Evolutionary conservation across 2,329 filamentous ascomycete species (phyloP), one percentile per base, ranked within the genome.

Genomic region (Ophiostoma perfectum): DNA sequence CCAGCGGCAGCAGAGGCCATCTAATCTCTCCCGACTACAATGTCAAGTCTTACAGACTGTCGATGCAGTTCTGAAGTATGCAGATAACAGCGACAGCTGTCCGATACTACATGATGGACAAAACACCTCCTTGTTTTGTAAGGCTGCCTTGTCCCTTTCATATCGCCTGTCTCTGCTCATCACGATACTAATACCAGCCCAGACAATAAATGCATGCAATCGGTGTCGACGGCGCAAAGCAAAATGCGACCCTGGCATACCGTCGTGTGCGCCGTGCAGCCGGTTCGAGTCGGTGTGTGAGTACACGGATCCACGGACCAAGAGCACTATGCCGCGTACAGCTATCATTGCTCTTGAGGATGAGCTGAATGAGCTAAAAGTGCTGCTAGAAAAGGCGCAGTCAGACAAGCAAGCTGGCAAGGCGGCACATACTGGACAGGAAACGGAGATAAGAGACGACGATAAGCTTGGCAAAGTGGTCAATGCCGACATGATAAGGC

Each of bases 231-330:
- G 66, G 3, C 68, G 65, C 49, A 69, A 69, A 45, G 63, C 65
- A 16, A 67, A 65, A 52, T 69, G 68, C 38, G 68, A 69, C 49
- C 68, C 68, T 4, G 62, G 66, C 12, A 16, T 69, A 5, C 68
- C 68, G 14, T 62, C 62, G 12, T 73, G 73, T 64, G 55, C 45
- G 3, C 69, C 71, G 6, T 74, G 73, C 44, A 66, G 62, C 38
- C 70, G 67, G 18, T 66, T 69, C 5, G 71, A 71, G 6, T 70
- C 72, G 2, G 68, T 67, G 5, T 74, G 73, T 65, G 72, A 72
- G n/a, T 74, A 70, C 58, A 73, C 71, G 2, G 72, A 74, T 44
- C 45, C 71, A 5, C 66, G 69, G 5, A 66, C 73, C 36, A 72
- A 71, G 44, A 67, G 42, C 2, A 66, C 69, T 1, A 58, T 64